Conservation (phyloP, 306 rosid species). For the Pueraria montana region DNA sequence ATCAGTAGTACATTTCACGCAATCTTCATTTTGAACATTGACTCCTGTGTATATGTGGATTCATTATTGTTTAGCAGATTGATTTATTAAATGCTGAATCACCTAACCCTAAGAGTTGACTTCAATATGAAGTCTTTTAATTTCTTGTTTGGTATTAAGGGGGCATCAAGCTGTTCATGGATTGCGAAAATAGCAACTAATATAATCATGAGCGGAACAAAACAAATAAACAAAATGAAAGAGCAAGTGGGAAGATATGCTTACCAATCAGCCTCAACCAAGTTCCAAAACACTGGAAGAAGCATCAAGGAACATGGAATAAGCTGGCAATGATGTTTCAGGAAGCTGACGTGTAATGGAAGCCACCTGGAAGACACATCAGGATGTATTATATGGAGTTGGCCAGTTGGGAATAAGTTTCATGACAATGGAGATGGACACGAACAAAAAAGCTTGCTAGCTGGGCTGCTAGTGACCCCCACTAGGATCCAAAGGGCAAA, state of each 20-base stretch:
- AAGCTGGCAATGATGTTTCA: too few species aligned
- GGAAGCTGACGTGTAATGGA: too few species aligned
- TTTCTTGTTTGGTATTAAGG: slow-evolving; percentile 38
- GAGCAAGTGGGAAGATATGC: neutral
- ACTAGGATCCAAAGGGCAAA: neutral
- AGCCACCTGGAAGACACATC: too few species aligned
- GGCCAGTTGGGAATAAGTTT: too few species aligned
- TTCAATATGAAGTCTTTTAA: neutral
- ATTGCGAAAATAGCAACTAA: slow-evolving; percentile 29
- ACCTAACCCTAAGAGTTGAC: neutral
- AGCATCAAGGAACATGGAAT: too few species aligned
- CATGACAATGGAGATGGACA: too few species aligned
- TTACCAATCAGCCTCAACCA: too few species aligned
- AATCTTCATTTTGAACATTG: neutral
- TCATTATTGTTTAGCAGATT: neutral
- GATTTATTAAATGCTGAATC: neutral
- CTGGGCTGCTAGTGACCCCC: neutral
- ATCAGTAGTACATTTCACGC: neutral
- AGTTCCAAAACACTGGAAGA: too few species aligned
- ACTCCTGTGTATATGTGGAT: neutral
- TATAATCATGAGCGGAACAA: slow-evolving; percentile 13
- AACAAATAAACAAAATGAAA: slow-evolving; percentile 26
- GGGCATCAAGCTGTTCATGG: slow-evolving; percentile 16
- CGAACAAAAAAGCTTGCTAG: neutral
- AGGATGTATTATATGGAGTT: too few species aligned